A percentile compares a stretch with the other conserved stretches of the same genome.
Evolutionary conservation across 345 rosid species (phyloP).

Genomic region (Cardamine occulta): DNA sequence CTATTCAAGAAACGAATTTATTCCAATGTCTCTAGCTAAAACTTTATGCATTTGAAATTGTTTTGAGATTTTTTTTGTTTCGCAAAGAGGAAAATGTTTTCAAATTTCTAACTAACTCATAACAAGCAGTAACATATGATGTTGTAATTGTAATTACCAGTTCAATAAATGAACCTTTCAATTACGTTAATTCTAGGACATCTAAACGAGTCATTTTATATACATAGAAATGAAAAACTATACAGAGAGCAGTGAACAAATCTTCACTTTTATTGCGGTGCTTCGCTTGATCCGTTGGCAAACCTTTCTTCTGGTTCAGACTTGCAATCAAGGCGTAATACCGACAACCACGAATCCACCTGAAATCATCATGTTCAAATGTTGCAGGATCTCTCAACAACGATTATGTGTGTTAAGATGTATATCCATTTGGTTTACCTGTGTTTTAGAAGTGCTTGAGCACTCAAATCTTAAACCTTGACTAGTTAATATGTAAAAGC

Average conservation of each 20-base stretch:
- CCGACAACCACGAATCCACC: constrained; percentile 79
- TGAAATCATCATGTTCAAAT: constrained; percentile 20
- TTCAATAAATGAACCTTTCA: constrained; percentile 9
- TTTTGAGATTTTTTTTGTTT: too few relatives aligned
- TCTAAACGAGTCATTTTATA: constrained; percentile 37
- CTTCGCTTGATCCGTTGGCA: constrained; percentile 47
- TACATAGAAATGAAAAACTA: constrained; percentile 49
- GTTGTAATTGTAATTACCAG: constrained; percentile 6
- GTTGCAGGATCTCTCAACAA: background rate
- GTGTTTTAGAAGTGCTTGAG: constrained; percentile 69
- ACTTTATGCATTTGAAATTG: background rate
- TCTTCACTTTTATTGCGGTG: constrained; percentile 45
- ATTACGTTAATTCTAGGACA: constrained; percentile 16
- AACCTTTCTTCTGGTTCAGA: constrained; percentile 44
- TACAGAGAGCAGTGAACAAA: constrained; percentile 25
- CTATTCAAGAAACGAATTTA: constrained; percentile 24
- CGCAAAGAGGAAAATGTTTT: background rate
- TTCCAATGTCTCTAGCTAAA: constrained; percentile 3
- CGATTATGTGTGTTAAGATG: background rate
- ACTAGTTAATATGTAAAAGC: constrained; percentile 69
- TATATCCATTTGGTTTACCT: constrained; percentile 48
- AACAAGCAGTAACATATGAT: constrained; percentile 13
- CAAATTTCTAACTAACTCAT: constrained; percentile 2
- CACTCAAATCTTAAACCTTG: constrained; percentile 90
- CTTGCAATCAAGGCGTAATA: constrained; percentile 58